Base-by-base conservation (phyloP, 2,329 filamentous ascomycete genomes). In the Stagonosporopsis vannaccii region DNA sequence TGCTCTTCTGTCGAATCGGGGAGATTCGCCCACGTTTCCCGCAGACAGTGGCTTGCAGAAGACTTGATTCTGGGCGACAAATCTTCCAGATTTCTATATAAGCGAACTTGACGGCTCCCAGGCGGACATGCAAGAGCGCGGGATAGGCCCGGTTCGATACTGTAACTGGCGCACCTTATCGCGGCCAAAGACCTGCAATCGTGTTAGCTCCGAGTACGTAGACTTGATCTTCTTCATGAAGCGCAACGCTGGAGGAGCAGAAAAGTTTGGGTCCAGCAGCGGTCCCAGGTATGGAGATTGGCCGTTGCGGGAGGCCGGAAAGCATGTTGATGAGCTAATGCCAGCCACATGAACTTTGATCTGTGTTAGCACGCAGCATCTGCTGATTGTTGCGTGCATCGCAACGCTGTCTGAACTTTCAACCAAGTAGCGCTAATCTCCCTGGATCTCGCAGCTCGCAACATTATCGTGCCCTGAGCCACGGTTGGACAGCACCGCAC, bases 1-100 rank as follows among this genome's bases (percentile, higher is more conserved):
- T 57, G 44, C 36, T 49, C 36, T 39, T 51, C 28, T 44, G 35
- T 51, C 48, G 30, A 41, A 62, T 59, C 58, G 57, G 61, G 52
- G 35, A 54, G 56, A 32, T 51, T 64, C 52, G 49, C 59, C 57
- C 54, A 57, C 41, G 44, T 33, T 32, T 25, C 33, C 9, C 37
- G 35, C 28, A 32, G 23, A 22, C n/a, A 13, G 20, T 47, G 36
- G 41, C 46, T 42, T 51, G 46, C 47, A 47, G 22, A 28, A 51
- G 46, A 48, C 25, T 37, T 25, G 25, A 35, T 30, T 56, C 42
- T 37, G 36, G 36, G 25, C n/a, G 41, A 33, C 30, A n/a, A n/a
- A 22, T 22, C n/a, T 20, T 30, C 23, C 37, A 51, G 20, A 41
- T 42, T 36, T 25, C 37, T 15, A 30, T 30, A 22, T 19, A 45